Evolutionary conservation across 495 filamentous ascomycete species (phyloP).

Genomic region (Daldinia bambusicola): DNA sequence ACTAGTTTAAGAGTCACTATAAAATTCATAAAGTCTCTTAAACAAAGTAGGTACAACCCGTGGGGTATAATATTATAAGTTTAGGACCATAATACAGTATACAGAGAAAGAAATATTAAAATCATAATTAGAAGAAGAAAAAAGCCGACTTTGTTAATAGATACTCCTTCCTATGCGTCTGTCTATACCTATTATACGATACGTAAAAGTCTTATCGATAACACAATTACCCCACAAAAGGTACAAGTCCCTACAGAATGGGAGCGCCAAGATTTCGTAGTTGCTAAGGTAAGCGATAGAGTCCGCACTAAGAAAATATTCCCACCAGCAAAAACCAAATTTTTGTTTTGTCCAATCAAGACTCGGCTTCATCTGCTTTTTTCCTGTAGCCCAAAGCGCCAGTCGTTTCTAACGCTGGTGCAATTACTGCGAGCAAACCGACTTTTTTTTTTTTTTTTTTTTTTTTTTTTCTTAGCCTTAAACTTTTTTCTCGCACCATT

Average conservation of each 20-base stretch:
- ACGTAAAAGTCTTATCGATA: conserved; percentile 4
- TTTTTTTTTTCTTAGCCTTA: not conserved
- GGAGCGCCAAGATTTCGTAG: conserved; percentile 48
- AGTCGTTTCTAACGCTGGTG: conserved; percentile 9
- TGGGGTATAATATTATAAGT: too few relatives aligned
- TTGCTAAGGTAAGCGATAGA: conserved; percentile 38
- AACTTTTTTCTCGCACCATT: conserved; percentile 25
- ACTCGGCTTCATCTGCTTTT: not conserved
- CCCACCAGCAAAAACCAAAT: conserved; percentile 37
- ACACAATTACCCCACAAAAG: conserved; percentile 13
- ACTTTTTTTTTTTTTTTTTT: conserved; percentile 26
- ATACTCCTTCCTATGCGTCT: too few relatives aligned
- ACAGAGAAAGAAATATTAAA: too few relatives aligned
- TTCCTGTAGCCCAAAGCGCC: conserved; percentile 11
- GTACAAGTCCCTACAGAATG: conserved; percentile 7
- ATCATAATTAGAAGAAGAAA: too few relatives aligned
- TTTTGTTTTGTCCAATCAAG: conserved; percentile 36
- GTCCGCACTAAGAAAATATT: conserved; percentile 46
- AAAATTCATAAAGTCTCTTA: too few relatives aligned
- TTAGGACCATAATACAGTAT: too few relatives aligned
- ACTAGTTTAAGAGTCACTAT: too few relatives aligned
- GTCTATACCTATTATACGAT: too few relatives aligned
- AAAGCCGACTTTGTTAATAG: too few relatives aligned
- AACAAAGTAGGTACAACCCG: too few relatives aligned
- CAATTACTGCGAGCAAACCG: conserved; percentile 24